Evolutionary conservation across 2,329 filamentous ascomycete species (phyloP).

Genomic region (Pleochaeta shiraiana): DNA sequence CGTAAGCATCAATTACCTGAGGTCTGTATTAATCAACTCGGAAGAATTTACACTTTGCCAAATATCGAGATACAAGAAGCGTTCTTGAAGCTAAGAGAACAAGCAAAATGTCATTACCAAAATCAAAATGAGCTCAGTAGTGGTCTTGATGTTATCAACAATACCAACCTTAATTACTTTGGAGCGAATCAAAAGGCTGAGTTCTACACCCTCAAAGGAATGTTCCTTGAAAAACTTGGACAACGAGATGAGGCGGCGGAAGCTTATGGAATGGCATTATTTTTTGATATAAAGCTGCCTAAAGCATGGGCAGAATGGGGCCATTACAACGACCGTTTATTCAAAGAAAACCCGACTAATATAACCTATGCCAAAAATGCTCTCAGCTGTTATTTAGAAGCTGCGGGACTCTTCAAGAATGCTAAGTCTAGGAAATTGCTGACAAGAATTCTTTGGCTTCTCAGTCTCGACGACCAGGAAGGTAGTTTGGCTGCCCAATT

Average conservation of each 20-base stretch:
- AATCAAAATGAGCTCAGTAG: conserved; percentile 81
- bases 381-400: conserved; percentile 88
- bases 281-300: conserved; percentile 84
- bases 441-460: conserved; percentile 80
- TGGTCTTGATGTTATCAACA: conserved; percentile 96
- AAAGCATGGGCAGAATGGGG: conserved; percentile 99
- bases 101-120: conserved; percentile 97
- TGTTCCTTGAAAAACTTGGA: conserved; percentile 90
- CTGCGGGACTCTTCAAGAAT: conserved; percentile 90
- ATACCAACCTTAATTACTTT: conserved; percentile 98
- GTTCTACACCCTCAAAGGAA: conserved; percentile 97
- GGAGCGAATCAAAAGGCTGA: conserved; percentile 91
- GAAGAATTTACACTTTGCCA: conserved; percentile 92
- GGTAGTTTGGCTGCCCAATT: conserved; percentile 70
- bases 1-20: conserved; percentile 93
- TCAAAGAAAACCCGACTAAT: conserved; percentile 73
- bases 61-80: conserved; percentile 99
- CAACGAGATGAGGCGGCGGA: conserved; percentile 83
- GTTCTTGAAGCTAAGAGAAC: conserved; percentile 94
- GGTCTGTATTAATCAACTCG: conserved; percentile 92
- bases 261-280: conserved; percentile 84
- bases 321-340: conserved; percentile 90
- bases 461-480: conserved; percentile 79
- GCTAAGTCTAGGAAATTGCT: conserved; percentile 89
- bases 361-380: conserved; percentile 74